phyloP scores from a whole-genome alignment of 345 rosid genomes.

The Iberis pinnata region DNA sequence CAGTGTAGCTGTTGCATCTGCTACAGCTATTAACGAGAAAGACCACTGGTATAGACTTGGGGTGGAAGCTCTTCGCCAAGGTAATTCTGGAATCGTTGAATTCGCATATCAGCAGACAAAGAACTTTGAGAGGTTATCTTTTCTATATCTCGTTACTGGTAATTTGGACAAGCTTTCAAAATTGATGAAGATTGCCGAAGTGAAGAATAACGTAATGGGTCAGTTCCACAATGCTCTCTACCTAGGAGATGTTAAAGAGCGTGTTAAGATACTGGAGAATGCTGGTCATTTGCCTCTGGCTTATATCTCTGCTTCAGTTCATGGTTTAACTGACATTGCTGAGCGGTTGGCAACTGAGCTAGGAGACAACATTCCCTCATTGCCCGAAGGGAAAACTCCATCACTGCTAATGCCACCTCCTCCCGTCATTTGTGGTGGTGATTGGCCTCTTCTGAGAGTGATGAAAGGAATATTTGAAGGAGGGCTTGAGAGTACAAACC shows the following conservation, averaged over 20 bases:
- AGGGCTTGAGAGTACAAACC: constrained; percentile 49
- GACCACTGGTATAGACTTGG: constrained; percentile 86
- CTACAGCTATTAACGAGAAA: constrained; percentile 80
- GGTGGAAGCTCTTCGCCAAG: constrained; percentile 93
- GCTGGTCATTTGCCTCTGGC: constrained; percentile 84
- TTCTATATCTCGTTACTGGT: constrained; percentile 75
- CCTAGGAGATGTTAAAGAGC: constrained; percentile 72
- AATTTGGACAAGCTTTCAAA: constrained; percentile 68
- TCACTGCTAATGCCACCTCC: constrained; percentile 70
- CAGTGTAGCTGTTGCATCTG: constrained; percentile 82
- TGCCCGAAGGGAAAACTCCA: constrained; percentile 54
- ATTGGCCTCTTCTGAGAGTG: constrained; percentile 88
- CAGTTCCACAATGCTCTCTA: constrained; percentile 85
- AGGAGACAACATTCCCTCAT: constrained; percentile 59
- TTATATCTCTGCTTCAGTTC: constrained; percentile 60
- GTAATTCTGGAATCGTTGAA: constrained; percentile 76
- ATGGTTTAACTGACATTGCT: constrained; percentile 65
- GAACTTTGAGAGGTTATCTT: constrained; percentile 83
- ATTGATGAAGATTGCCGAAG: constrained; percentile 85
- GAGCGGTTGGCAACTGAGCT: constrained; percentile 57
- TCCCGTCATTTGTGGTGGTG: constrained; percentile 64
- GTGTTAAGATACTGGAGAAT: constrained; percentile 68
- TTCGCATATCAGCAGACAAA: constrained; percentile 89
- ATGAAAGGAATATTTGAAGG: constrained; percentile 81
- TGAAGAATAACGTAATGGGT: constrained; percentile 79